Conservation (phyloP, 108 stramenopile species). For the Pseudonitzschia pungens region DNA sequence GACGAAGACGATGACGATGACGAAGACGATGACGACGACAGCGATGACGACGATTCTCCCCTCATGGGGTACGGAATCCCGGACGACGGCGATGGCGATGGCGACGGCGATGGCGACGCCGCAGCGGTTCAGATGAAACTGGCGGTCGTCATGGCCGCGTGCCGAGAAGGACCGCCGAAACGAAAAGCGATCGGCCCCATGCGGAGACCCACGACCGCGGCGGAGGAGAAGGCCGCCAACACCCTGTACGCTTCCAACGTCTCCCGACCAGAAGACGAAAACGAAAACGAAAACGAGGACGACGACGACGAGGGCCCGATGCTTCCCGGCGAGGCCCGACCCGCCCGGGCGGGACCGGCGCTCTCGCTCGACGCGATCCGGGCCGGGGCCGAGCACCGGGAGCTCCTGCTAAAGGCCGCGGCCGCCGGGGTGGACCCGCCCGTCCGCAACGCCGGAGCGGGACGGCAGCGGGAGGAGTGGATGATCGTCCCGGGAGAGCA, state of each 20-base stretch:
- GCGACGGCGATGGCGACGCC: too few species aligned
- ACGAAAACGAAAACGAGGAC: slow-evolving; percentile 9
- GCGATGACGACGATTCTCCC: slow-evolving; percentile 18
- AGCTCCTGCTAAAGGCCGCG: slow-evolving; percentile 32
- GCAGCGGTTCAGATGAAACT: slow-evolving; percentile 26
- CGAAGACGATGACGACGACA: too few species aligned
- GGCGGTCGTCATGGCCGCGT: slow-evolving; percentile 33
- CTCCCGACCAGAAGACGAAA: too few species aligned
- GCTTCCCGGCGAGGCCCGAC: slow-evolving; percentile 47
- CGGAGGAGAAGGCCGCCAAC: not conserved
- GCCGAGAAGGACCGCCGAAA: slow-evolving; percentile 43
- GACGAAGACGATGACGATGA: slow-evolving; percentile 61
- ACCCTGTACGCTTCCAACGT: not conserved
- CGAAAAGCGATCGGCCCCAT: slow-evolving; percentile 26
- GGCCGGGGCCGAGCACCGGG: slow-evolving; percentile 34
- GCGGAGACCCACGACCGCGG: slow-evolving; percentile 24
- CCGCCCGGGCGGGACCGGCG: slow-evolving; percentile 22
- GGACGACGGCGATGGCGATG: slow-evolving; percentile 31
- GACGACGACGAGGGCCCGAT: slow-evolving; percentile 61
- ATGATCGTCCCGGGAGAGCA: slow-evolving; percentile 85
- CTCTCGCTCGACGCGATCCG: slow-evolving; percentile 31
- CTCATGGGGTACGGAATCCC: slow-evolving; percentile 70
- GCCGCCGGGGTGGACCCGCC: slow-evolving; percentile 25
- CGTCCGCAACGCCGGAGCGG: slow-evolving; percentile 22
- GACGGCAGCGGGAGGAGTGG: slow-evolving; percentile 91